Percentiles rank a stretch among this genome's conserved stretches.
phyloP scores from a whole-genome alignment of 306 rosid genomes.

The Coriaria nepalensis region DNA sequence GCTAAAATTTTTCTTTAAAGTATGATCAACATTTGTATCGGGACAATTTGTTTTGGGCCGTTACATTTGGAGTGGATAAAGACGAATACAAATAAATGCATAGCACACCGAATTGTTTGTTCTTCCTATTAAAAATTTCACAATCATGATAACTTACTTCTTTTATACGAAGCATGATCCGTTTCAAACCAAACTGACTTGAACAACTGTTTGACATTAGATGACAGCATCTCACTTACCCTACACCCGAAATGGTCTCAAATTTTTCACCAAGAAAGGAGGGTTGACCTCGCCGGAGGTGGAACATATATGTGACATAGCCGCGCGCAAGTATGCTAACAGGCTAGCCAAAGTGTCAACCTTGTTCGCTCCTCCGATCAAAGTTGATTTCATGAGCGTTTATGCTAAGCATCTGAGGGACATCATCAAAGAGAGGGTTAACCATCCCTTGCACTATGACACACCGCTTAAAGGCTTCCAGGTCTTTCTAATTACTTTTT shows the following conservation, averaged over 20 bases:
- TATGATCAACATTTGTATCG: too few relatives aligned
- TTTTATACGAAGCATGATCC: too few relatives aligned
- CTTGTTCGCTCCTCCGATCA: conserved; percentile 29
- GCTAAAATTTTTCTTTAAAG: too few relatives aligned
- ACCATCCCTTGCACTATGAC: conserved; percentile 68
- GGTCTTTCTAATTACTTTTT: conserved; percentile 28
- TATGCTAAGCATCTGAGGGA: conserved; percentile 58
- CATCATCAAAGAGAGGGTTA: conserved; percentile 61
- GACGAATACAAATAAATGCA: too few relatives aligned
- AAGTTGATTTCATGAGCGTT: conserved; percentile 69
- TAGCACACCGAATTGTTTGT: too few relatives aligned
- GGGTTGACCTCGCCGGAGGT: conserved; percentile 64
- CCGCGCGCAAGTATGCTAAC: conserved; percentile 69
- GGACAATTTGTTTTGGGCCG: too few relatives aligned
- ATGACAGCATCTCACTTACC: conserved; percentile 96
- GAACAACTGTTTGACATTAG: conserved; percentile 19
- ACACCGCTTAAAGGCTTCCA: conserved; percentile 76
- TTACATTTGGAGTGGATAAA: too few relatives aligned
- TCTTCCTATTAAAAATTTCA: too few relatives aligned
- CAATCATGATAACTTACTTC: too few relatives aligned
- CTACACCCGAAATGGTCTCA: conserved; percentile 73
- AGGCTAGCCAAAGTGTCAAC: conserved; percentile 56
- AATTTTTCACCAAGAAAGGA: conserved; percentile 76
- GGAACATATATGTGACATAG: conserved; percentile 61
- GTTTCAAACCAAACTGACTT: too few relatives aligned